These are phyloP conservation scores for Glaciozyma martinii DNA, from an alignment of 768 basidiomycete genomes.

Conservation along the genomic window DNA sequence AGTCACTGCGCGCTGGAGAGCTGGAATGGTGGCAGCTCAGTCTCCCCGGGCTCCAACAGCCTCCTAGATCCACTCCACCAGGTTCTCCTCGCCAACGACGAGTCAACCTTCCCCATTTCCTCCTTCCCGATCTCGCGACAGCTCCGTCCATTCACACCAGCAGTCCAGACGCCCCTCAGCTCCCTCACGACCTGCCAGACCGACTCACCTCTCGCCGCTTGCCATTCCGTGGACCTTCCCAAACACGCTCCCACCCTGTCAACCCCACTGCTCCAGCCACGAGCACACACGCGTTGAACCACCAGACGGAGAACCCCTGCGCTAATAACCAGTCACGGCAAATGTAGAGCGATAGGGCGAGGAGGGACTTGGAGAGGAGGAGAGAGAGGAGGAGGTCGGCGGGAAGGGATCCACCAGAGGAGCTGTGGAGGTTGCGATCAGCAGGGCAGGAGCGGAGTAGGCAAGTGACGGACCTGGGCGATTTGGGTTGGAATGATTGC, in stretches of 20 bases:
- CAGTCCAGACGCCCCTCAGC: neutral
- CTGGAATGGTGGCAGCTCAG: neutral
- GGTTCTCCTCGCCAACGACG: too few relatives aligned
- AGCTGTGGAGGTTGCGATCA: neutral
- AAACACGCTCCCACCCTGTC: slow-evolving; percentile 7
- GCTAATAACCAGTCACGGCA: slow-evolving; percentile 33
- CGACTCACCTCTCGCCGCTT: slow-evolving; percentile 12
- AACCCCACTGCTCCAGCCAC: slow-evolving; percentile 10
- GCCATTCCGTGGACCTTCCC: slow-evolving; percentile 1
- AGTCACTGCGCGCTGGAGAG: neutral
- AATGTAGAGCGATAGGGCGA: slow-evolving; percentile 31
- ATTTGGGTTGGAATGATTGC: neutral
- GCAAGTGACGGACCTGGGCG: neutral
- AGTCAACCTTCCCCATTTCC: neutral
- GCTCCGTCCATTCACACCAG: neutral
- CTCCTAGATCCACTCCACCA: neutral
- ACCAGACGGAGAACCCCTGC: slow-evolving; percentile 11
- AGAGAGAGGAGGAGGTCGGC: slow-evolving; percentile 33
- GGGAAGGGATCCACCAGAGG: slow-evolving; percentile 19
- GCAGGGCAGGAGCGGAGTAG: neutral
- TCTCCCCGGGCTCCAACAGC: neutral
- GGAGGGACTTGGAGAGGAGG: slow-evolving; percentile 31
- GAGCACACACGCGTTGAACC: slow-evolving; percentile 7
- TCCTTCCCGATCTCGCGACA: neutral
- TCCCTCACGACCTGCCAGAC: neutral